Evolutionary conservation across 2,329 filamentous ascomycete species (phyloP), one percentile per base, ranked within the genome.

Genomic region (Myriosclerotinia curreyana): DNA sequence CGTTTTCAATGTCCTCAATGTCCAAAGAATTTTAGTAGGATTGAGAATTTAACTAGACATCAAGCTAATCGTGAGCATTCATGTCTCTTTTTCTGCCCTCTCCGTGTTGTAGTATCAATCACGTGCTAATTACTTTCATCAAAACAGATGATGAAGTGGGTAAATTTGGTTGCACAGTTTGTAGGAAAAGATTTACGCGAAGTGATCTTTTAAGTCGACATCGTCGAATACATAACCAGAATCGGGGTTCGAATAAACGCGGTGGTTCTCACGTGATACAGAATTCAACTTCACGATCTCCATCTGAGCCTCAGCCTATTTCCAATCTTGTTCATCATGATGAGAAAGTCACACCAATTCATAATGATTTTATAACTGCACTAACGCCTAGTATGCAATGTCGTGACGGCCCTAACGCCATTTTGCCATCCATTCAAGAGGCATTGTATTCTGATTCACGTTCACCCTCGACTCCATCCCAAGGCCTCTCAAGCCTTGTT

Each of bases 41-140:
- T 73, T 38, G 72, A 73, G 63, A 73, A 73, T 62, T 46, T 73
- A 20, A 73, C 70, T 3, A 63, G 72, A n/a, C 71, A 73, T 66
- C 69, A 71, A 60, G 72, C 72, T 12, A 73, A 73, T 64, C 72
- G 72, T 73, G 55, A 70, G 71, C 66, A 22, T 58, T 15, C n/a
- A n/a, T 46, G 6, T n/a, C 20, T n/a, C n/a, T n/a, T n/a, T n/a
- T n/a, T n/a, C n/a, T n/a, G n/a, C n/a, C n/a, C n/a, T n/a, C n/a
- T n/a, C n/a, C n/a, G n/a, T n/a, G n/a, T n/a, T n/a, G n/a, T n/a
- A n/a, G n/a, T n/a, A n/a, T n/a, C 0, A 50, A 31, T 60, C 46
- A 66, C 48, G 50, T 64, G 59, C 63, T 66, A 36, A 64, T 46
- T 8, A n/a, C 25, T 38, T 38, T 12, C 17, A 6, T 3, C 38